Evolutionary conservation across 1,139 yeast species (phyloP), one percentile per base, ranked within the genome.

Genomic region (Suhomyces guaymorum): DNA sequence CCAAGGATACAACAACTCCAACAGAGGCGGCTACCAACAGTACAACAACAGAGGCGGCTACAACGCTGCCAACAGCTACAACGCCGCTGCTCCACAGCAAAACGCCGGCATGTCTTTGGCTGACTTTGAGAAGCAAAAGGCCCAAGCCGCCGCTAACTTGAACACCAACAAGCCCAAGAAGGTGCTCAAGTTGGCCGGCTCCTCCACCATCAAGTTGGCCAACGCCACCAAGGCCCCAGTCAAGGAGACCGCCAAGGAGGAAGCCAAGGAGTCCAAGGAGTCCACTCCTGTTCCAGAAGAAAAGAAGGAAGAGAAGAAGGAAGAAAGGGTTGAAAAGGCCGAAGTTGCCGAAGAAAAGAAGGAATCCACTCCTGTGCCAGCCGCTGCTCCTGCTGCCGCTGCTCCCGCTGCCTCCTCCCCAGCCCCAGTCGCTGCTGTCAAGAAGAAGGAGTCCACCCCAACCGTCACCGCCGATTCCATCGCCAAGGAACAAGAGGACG

Each of bases 61-160:
- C 46, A 55, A 59, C 26, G 55, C 63, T 44, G 51, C 57, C 50
- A 51, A 52, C 33, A 28, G 37, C 18, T 33, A 41, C 21, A 17
- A 17, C 19, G 19, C 19, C 5, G 59, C 57, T 10, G 54, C 60
- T 27, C 42, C 46, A 2, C 21, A 53, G 34, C 45, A 46, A 46
- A 48, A 67, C n/a, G 69, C 66, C 41, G 94, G 92, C 34, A 81
- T 87, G 89, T 80, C 95, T 24, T 73, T 89, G 52, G 95, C 89
- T 39, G 96, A 89, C 55, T 88, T 81, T 66, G 86, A 87, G 62
- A 83, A 82, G 57, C 82, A 82, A 60, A 78, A 82, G 55, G 65
- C 70, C 42, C 68, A 64, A 28, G 48, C 63, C 39, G 65, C 51
- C 49, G 51, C 62, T 42, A 33, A 37, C 26, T 61, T 69, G 52